Base-by-base conservation (phyloP, 768 basidiomycete species). In the Phlebiopsis flavidoalba region DNA sequence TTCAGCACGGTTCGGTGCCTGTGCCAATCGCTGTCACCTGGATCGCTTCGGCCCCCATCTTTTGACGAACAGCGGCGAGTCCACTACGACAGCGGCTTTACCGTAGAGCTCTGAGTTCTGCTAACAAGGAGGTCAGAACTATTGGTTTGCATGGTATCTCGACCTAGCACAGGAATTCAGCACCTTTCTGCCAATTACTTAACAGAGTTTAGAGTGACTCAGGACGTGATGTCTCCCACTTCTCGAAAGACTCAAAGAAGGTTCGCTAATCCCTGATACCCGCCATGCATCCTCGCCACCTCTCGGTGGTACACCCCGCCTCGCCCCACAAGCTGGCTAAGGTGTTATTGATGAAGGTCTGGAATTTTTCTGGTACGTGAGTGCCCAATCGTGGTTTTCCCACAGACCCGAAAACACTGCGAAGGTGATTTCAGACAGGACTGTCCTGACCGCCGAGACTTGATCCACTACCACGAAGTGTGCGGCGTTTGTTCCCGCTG, bases 401-500 rank as follows among this genome's bases (percentile, higher is more conserved):
- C 81, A 61, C 79, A 80, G 2, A n/a, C n/a, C 80, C 81, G 57
- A 82, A n/a, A n/a, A 81, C 12, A 82, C 77, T 1, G 75, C 77
- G 58, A 72, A 81, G 37, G 67, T 67, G 21, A 77, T 75, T 36
- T 70, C 69, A 2, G 60, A 61, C 51, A 78, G 62, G n/a, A 56
- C 69, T 70, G 35, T 59, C 49, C 37, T 61, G 68, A n/a, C 11
- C 70, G 58, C 5, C 75, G 60, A 53, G 60, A 67, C 40, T 67
- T 67, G 24, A 82, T 58, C 48, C 48, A 49, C 55, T 77, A n/a
- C 73, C 17, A 80, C 72, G 64, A 81, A 81, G 59, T 73, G 74
- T 8, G 73, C 73, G 4, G 80, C 81, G 63, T 82, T 80, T 31
- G 26, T 31, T 66, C 81, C 80, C 0, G 81, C 76, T 17, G 81